Conservation (phyloP, 352 stramenopile species). For the Pythium chondricola region DNA sequence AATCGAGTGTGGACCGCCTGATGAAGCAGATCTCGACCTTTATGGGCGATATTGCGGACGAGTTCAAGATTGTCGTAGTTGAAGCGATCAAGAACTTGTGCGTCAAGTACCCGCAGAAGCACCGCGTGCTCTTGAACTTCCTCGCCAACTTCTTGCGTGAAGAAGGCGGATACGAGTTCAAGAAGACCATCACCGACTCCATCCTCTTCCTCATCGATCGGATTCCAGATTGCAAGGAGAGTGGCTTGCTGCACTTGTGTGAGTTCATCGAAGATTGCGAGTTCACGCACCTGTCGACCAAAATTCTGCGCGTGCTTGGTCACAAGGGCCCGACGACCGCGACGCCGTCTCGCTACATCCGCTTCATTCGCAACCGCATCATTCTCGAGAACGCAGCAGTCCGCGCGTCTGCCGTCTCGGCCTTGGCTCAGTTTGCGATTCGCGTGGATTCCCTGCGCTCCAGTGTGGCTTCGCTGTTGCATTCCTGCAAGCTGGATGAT, state of each 20-base stretch:
- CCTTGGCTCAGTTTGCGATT: constrained; percentile 95
- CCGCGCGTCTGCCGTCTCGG: constrained; percentile 94
- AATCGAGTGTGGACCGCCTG: constrained; percentile 94
- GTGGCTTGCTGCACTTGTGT: constrained; percentile 95
- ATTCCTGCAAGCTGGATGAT: constrained; percentile 94
- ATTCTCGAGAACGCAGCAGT: constrained; percentile 98
- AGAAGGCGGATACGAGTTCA: constrained; percentile 98
- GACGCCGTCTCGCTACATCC: constrained; percentile 96
- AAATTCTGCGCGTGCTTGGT: constrained; percentile 95
- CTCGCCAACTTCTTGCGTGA: constrained; percentile 97
- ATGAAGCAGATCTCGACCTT: constrained; percentile 98
- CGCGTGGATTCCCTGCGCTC: constrained; percentile 87
- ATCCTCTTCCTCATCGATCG: constrained; percentile 96
- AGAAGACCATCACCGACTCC: constrained; percentile 97
- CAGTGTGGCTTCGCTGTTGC: constrained; percentile 94
- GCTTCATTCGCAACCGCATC: constrained; percentile 99
- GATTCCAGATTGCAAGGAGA: constrained; percentile 97
- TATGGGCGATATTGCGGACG: constrained; percentile 98
- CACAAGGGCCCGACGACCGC: constrained; percentile 92
- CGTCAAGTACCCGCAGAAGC: constrained; percentile 97
- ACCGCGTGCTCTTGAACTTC: constrained; percentile 97
- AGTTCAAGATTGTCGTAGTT: constrained; percentile 99
- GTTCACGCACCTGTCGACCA: constrained; percentile 87
- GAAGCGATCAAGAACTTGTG: constrained; percentile 96
- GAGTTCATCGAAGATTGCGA: constrained; percentile 99